Base-by-base conservation (phyloP, 2,329 filamentous ascomycete genomes). In the Aspergillus piperis region DNA sequence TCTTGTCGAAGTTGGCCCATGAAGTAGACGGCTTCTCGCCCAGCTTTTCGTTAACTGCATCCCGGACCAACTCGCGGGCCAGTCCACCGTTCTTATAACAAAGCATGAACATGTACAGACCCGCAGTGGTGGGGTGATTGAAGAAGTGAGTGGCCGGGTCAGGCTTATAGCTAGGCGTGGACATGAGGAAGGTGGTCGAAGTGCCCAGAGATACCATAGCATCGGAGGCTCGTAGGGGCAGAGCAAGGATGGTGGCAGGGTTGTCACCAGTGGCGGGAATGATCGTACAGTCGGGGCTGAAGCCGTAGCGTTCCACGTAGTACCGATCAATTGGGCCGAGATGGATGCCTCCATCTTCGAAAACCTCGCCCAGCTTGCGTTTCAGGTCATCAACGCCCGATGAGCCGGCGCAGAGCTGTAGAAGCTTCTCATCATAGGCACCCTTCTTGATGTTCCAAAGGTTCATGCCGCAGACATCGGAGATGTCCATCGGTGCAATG, bases 31-130 rank as follows among this genome's bases (percentile, higher is more conserved):
- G 66, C 30, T 76, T 73, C 8, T 80, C 75, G 25, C 78, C 77
- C 21, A 79, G 75, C 42, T 74, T 72, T 58, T 77, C 69, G 63
- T 92, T 89, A 55, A 98, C 86, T 0, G 86, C 83, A 72, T 99
- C 92, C 57, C 95, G 90, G 63, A 98, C 86, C 70, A 90, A 88
- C 75, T 99, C 95, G 48, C 95, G 90, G 2, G 95, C 94, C 1
- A 98, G 86, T 2, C 92, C 92, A 67, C 95, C 95, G 78, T 99
- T 99, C 80, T 98, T 98, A 83, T 98, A 99, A 83, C 95, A 99
- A 38, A 99, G 87, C 95, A 99, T 99, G 79, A 99, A 98, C 95
- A 99, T 98, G 84, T 96, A 97, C 62, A 97, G 85, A 1, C 90
- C 92, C 0, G 88, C 81, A 0, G 92, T 96, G 48, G 92, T 95